Evolutionary conservation across 768 basidiomycete genomes (phyloP).

Genomic region (Tulasnella calospora): DNA sequence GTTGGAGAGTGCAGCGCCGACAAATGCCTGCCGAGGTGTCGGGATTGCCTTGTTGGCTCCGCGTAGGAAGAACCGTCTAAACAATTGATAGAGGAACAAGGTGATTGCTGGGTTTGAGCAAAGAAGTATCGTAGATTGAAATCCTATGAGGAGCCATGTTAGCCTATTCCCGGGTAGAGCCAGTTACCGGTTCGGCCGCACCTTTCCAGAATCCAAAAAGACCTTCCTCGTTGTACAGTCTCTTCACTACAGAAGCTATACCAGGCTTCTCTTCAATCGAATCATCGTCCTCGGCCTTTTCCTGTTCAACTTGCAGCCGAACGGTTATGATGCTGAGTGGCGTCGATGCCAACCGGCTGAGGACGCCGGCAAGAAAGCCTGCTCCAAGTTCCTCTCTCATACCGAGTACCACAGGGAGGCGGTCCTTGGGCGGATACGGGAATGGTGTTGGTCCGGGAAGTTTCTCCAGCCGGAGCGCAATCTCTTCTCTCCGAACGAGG

Average conservation of each 20-base stretch:
- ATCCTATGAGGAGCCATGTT: background rate
- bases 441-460: slow-evolving; percentile 30
- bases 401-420: background rate
- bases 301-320: slow-evolving; percentile 46
- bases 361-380: slow-evolving; percentile 55
- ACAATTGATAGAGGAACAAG: background rate
- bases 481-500: slow-evolving; percentile 36
- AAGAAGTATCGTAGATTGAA: background rate
- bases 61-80: background rate
- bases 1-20: slow-evolving; percentile 54
- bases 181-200: background rate
- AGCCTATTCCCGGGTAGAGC: background rate
- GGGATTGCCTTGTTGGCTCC: slow-evolving; percentile 33
- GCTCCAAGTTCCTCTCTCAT: slow-evolving; percentile 47
- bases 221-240: slow-evolving; percentile 2
- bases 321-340: slow-evolving; percentile 56
- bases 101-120: slow-evolving; percentile 5
- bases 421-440: slow-evolving; percentile 32
- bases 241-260: background rate
- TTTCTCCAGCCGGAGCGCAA: slow-evolving; percentile 28
- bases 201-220: slow-evolving; percentile 5
- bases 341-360: slow-evolving; percentile 51
- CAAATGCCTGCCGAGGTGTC: slow-evolving; percentile 47
- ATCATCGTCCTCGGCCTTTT: slow-evolving; percentile 36
- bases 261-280: slow-evolving; percentile 27